Base-by-base conservation (phyloP, 2,329 filamentous ascomycete species). In the Phaeosphaeriaceae sp. region DNA sequence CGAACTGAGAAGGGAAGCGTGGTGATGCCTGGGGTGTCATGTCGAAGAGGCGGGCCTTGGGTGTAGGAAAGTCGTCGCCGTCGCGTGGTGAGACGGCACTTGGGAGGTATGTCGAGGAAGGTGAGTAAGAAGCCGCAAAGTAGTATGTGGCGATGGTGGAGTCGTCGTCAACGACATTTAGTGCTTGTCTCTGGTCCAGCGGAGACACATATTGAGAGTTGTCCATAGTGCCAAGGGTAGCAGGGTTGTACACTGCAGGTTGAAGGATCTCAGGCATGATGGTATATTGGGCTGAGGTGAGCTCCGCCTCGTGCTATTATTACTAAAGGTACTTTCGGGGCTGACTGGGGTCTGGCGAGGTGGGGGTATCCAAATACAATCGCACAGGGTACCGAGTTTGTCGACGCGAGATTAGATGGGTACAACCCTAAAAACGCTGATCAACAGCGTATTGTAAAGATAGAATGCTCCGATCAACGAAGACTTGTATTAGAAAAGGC, bases 1-100 rank as follows among this genome's bases (percentile, higher is more conserved):
- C 62, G 41, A 70, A 63, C 27, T 65, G 61, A 24, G 61, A 13
- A 82, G 80, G 82, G 68, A 82, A 83, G 78, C 82, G 61, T 31
- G 74, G 70, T 41, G 85, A 85, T 57, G 80, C 80, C 51, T 83
- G 83, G 49, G 68, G 66, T 56, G 64, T 69, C 67, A 72, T 71
- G 52, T 87, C 88, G 51, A 86, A 87, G 36, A 88, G 84, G 55
- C 88, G 81, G 71, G 86, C 89, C 68, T 87, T 83, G n/a, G 89
- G 89, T 9, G 89, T 91, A 44, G 89, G 90, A 72, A 92, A 92
- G 73, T 91, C 82, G 54, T 84, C 83, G 68, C 79, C 79, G 66
- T 81, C 77, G 22, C 79, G 77, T 15, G 84, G 83, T 27, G 80
- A 79, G 31, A 60, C 56, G 57, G 71, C 57, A 52, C 69, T 72